These are phyloP conservation scores for Glycine soja DNA, from an alignment of 306 rosid species.

Conservation along the genomic window DNA sequence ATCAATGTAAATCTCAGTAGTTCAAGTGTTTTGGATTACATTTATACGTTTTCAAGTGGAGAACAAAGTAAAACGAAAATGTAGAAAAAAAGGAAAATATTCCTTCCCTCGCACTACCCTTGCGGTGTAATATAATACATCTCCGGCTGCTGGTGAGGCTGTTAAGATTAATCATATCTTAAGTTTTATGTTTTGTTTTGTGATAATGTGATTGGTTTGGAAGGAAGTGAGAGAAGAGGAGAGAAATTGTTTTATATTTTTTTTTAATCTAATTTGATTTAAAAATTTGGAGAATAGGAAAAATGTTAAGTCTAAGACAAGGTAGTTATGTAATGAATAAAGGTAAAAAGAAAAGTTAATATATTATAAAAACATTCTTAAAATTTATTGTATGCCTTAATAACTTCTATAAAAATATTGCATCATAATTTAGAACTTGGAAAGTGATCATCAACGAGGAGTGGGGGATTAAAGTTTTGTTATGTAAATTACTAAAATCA, in stretches of 20 bases:
- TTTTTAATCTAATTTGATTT: background rate
- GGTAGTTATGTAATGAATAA: background rate
- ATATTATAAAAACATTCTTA: background rate
- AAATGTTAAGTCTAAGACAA: background rate
- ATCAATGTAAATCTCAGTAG: background rate
- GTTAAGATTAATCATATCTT: background rate
- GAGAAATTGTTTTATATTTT: background rate
- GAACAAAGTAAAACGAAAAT: background rate
- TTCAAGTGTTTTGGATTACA: background rate
- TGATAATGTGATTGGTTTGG: background rate
- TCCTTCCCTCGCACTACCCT: background rate
- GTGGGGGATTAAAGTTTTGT: conserved; percentile 9
- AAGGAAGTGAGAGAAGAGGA: background rate
- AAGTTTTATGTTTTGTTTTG: background rate
- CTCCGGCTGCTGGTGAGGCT: background rate
- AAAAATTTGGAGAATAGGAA: background rate
- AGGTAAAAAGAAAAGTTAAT: background rate
- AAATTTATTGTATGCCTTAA: background rate
- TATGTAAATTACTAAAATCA: conserved; percentile 29
- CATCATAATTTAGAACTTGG: conserved; percentile 28
- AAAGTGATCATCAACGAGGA: conserved; percentile 30
- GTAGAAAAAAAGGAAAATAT: background rate
- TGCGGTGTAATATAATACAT: background rate
- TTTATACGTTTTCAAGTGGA: background rate
- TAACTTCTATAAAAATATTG: background rate